Conservation (phyloP, 2,329 filamentous ascomycete species). For the Fusarium pseudoanthophilum region DNA sequence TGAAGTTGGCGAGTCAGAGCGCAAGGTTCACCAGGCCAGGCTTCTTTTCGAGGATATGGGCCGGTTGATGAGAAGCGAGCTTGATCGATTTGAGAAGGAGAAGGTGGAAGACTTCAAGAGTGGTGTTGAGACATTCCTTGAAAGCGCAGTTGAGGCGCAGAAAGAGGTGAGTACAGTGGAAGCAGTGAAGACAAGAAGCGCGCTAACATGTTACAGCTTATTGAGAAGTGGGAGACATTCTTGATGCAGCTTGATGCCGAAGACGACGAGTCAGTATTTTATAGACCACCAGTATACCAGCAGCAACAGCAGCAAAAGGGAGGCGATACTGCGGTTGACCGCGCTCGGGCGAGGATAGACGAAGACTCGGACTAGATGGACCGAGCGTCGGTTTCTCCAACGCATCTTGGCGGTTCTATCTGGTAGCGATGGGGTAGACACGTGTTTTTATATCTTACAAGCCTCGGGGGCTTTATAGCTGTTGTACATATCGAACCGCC, state of each 20-base stretch:
- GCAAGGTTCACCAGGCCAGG: constrained; percentile 89
- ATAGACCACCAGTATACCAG: constrained; percentile 70
- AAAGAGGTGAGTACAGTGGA: constrained; percentile 79
- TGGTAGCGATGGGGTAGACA: constrained; percentile 29
- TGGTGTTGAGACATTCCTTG: constrained; percentile 95
- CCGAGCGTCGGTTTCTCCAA: background rate
- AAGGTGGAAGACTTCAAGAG: constrained; percentile 99
- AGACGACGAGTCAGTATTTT: constrained; percentile 80
- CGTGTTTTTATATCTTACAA: constrained; percentile 51
- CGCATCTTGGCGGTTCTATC: constrained; percentile 25
- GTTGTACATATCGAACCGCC: constrained; percentile 50
- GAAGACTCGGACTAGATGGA: constrained; percentile 66
- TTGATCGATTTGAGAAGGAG: constrained; percentile 94
- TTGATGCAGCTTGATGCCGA: constrained; percentile 95
- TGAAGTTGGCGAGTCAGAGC: constrained; percentile 94
- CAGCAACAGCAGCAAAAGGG: constrained; percentile 60
- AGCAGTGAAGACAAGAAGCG: background rate
- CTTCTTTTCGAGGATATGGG: constrained; percentile 98
- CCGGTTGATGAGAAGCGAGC: constrained; percentile 85
- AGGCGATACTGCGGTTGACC: constrained; percentile 69
- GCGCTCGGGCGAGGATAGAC: constrained; percentile 67
- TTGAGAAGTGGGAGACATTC: constrained; percentile 98
- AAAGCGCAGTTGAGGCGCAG: constrained; percentile 96
- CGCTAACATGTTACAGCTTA: constrained; percentile 58
- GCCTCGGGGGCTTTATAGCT: constrained; percentile 45